Evolutionary conservation across 208 protist genomes (phyloP).

Genomic region (Tritrichomonas foetus): DNA sequence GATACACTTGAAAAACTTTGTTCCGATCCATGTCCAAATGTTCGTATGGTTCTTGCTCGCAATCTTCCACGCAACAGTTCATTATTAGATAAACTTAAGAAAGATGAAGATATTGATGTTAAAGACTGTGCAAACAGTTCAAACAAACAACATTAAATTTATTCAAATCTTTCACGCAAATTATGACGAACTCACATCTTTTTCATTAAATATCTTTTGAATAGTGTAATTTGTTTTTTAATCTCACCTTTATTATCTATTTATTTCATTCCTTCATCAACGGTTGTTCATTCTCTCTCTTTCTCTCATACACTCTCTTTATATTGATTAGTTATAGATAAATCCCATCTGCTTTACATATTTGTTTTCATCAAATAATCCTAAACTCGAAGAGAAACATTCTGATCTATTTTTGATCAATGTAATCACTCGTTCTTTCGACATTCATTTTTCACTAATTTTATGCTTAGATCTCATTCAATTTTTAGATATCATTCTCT

Average conservation of each 20-base stretch:
- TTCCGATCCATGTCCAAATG: not conserved
- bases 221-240: not conserved
- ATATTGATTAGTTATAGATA: too few relatives aligned
- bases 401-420: too few relatives aligned
- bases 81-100: not conserved
- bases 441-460: too few relatives aligned
- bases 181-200: not conserved
- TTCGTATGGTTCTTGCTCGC: not conserved
- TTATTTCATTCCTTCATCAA: not conserved
- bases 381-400: too few relatives aligned
- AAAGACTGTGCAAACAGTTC: not conserved
- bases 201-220: not conserved
- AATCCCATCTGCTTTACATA: too few relatives aligned
- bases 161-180: too few relatives aligned
- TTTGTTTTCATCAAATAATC: too few relatives aligned
- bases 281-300: not conserved
- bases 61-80: not conserved
- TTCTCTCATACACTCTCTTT: too few relatives aligned
- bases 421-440: too few relatives aligned
- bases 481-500: too few relatives aligned
- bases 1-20: not conserved
- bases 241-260: not conserved
- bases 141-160: too few relatives aligned
- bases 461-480: too few relatives aligned
- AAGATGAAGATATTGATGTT: slow-evolving; percentile 17